phyloP scores from a whole-genome alignment of 2,329 filamentous ascomycete genomes.

The Stagonosporopsis rhizophila region DNA sequence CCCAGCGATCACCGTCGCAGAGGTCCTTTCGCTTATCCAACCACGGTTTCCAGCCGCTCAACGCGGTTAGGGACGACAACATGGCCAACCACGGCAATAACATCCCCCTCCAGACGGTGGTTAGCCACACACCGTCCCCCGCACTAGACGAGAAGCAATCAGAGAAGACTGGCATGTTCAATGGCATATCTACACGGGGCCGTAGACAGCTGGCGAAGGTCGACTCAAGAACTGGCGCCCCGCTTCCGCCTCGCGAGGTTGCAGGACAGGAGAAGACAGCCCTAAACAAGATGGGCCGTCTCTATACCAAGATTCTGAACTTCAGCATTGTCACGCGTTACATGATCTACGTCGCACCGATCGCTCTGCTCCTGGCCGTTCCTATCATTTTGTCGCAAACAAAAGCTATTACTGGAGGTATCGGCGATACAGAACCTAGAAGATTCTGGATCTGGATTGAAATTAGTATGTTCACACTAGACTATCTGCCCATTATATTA shows the following conservation, averaged over 20 bases:
- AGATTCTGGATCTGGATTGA: conserved; percentile 73
- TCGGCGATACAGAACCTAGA: conserved; percentile 63
- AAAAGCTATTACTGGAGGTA: conserved; percentile 44
- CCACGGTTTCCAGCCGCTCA: conserved; percentile 48
- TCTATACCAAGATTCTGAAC: conserved; percentile 68
- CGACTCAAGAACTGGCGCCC: conserved; percentile 42
- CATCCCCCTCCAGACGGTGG: conserved; percentile 66
- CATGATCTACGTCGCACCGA: conserved; percentile 66
- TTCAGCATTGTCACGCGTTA: conserved; percentile 70
- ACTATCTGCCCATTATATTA: background rate
- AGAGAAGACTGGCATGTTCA: conserved; percentile 51
- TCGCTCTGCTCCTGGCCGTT: conserved; percentile 65
- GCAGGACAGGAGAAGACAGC: conserved; percentile 59
- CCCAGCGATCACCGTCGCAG: conserved; percentile 36
- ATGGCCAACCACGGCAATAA: conserved; percentile 62
- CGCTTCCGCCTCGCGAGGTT: conserved; percentile 42
- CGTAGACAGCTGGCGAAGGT: conserved; percentile 37
- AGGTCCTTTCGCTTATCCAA: conserved; percentile 46
- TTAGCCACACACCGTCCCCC: conserved; percentile 55
- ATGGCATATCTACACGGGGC: conserved; percentile 49
- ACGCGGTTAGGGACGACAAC: conserved; percentile 36
- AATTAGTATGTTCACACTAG: conserved; percentile 52
- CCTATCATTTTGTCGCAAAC: conserved; percentile 69
- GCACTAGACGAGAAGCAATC: conserved; percentile 41
- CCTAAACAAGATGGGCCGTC: conserved; percentile 64